Base-by-base conservation (phyloP, 495 filamentous ascomycete genomes). In the Thermochaetoides thermophila region DNA sequence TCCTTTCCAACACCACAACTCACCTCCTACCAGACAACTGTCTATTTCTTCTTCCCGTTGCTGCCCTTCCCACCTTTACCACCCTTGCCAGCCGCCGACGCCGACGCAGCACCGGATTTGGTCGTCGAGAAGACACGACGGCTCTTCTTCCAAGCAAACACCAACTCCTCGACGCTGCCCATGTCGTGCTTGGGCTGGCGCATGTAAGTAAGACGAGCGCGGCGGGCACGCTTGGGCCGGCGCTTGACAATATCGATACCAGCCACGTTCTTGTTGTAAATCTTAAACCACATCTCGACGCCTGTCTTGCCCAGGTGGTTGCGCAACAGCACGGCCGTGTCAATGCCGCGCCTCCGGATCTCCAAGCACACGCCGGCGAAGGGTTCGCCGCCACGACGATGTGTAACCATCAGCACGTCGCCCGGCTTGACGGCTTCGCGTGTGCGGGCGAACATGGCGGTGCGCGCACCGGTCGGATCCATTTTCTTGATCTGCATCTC, bases 251-350 rank as follows among this genome's bases (percentile, higher is more conserved):
- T 76, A 62, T 99, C 91, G 47, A 99, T 80, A 37, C 81, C 81
- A 46, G 79, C 69, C 31, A 96, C 77, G 53, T 81, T 82, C 39
- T 85, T 85, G 42, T 68, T 77, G 62, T 84, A 96, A 31, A 93
- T 63, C 70, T 96, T 99, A 51, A 77, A 82, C 71, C 83, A 94
- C 83, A 94, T 85, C 72, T 99, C 89, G n/a, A 94, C 84, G 29
- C 83, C 81, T 5, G 89, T 71, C 34, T 78, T 68, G 27, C 74
- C 76, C 34, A 99, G 53, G 42, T 86, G 72, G 46, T 84, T 86
- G 17, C 89, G 68, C 33, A 99, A 64, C 39, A 94, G 55, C 27
- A 96, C 71, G 1, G 76, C 78, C 5, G 83, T 87, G 54, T 99
- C 89, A 16, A 91, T 67, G 40, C 85, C 86, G 5, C 72, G 70